phyloP scores from a whole-genome alignment of 805 yeast genomes.

The Limtongia smithiae region DNA sequence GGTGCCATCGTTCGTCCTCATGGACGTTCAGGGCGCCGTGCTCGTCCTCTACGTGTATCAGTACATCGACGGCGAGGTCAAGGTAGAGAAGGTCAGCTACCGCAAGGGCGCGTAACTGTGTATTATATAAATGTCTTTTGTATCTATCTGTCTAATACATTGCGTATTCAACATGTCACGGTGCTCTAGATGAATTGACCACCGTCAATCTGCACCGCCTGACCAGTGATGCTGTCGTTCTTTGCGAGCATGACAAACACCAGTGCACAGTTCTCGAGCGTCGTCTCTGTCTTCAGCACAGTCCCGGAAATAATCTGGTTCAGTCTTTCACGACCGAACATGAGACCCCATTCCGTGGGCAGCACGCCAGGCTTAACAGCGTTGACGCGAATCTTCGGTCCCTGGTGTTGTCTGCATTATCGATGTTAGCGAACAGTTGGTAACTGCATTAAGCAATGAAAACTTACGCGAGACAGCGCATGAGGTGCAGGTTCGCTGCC shows the following conservation, averaged over 20 bases:
- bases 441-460: background rate
- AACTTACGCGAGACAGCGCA: constrained; percentile 32
- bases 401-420: constrained; percentile 14
- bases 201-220: constrained; percentile 42
- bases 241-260: constrained; percentile 31
- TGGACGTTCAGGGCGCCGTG: constrained; percentile 76
- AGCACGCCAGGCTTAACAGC: constrained; percentile 31
- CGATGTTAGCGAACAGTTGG: background rate
- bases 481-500: constrained; percentile 36
- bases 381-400: constrained; percentile 27
- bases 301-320: constrained; percentile 11
- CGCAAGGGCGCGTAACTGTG: constrained; percentile 42
- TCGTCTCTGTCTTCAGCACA: constrained; percentile 7
- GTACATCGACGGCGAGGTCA: constrained; percentile 72
- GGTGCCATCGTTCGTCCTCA: constrained; percentile 83
- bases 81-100: constrained; percentile 81
- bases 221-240: constrained; percentile 32
- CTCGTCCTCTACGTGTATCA: constrained; percentile 86
- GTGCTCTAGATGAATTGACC: constrained; percentile 35
- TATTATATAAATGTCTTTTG: background rate
- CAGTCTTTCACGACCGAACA: constrained; percentile 32
- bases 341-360: constrained; percentile 34
- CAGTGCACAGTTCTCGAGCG: constrained; percentile 32
- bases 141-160: background rate
- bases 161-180: too few species aligned